phyloP scores from a whole-genome alignment of 2,329 filamentous ascomycete genomes.

The Claviceps quebecensis region DNA sequence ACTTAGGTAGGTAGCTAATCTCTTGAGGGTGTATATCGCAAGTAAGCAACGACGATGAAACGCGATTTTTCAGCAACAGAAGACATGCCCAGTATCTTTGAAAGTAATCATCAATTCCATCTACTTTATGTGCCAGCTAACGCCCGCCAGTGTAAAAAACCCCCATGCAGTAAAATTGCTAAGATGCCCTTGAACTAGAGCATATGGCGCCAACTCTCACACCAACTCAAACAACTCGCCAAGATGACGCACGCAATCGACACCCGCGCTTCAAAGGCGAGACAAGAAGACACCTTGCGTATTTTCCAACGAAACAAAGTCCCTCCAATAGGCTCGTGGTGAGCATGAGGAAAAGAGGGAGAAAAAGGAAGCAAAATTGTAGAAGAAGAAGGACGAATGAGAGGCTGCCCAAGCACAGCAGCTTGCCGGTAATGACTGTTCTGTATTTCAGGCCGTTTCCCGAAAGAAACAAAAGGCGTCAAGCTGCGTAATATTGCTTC shows the following conservation, averaged over 20 bases:
- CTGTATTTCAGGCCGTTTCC: neutral
- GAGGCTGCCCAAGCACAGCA: neutral
- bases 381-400: too few species aligned
- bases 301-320: constrained; percentile 2
- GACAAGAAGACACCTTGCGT: neutral
- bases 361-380: neutral
- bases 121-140: constrained; percentile 10
- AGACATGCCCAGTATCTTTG: neutral
- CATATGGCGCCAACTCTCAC: neutral
- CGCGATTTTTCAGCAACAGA: neutral
- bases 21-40: neutral
- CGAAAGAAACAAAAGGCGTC: neutral
- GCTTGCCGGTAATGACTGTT: neutral
- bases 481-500: neutral
- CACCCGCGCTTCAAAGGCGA: neutral
- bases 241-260: neutral
- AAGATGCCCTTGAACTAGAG: neutral
- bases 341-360: neutral
- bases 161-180: neutral
- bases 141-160: constrained; percentile 4
- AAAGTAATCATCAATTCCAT: constrained; percentile 8
- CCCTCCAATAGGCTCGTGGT: neutral
- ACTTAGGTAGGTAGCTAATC: too few species aligned
- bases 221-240: neutral
- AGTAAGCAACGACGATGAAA: neutral